These are phyloP conservation scores for Isabelozyma heimii DNA, from an alignment of 805 yeast species.

Conservation along the genomic window DNA sequence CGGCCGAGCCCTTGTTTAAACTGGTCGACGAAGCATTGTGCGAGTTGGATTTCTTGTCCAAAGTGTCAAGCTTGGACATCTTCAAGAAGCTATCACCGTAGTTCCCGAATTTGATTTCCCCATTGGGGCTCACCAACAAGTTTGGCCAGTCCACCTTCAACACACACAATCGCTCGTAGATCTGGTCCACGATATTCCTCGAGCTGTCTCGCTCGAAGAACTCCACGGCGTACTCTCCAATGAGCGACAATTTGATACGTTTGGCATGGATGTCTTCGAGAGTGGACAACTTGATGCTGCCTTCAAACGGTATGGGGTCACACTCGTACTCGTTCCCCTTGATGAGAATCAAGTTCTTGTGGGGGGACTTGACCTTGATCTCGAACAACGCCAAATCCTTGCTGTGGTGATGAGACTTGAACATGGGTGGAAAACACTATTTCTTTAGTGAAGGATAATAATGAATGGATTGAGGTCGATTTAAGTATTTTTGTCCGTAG, in stretches of 20 bases:
- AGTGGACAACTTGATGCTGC: conserved; percentile 45
- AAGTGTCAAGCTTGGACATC: conserved; percentile 12
- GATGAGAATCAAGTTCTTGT: conserved; percentile 41
- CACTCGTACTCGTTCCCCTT: conserved; percentile 46
- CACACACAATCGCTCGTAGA: conserved; percentile 37
- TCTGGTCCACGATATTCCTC: conserved; percentile 30
- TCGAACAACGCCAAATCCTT: conserved; percentile 33
- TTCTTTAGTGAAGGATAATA: background rate
- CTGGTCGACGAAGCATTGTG: conserved; percentile 5
- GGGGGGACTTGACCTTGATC: conserved; percentile 35
- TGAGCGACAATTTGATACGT: conserved; percentile 34
- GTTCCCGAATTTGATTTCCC: conserved; percentile 36
- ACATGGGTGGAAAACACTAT: conserved; percentile 12
- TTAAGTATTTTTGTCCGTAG: background rate
- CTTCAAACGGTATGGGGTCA: conserved; percentile 41
- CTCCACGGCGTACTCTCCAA: conserved; percentile 43
- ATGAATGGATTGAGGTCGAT: background rate
- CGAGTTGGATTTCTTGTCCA: conserved; percentile 4
- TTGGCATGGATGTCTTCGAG: conserved; percentile 42
- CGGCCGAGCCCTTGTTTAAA: background rate
- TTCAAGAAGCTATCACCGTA: conserved; percentile 37
- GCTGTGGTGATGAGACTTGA: conserved; percentile 11
- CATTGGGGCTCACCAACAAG: conserved; percentile 37
- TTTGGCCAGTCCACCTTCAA: conserved; percentile 49
- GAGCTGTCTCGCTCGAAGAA: conserved; percentile 32